Evolutionary conservation across 2,329 filamentous ascomycete species (phyloP), one percentile per base, ranked within the genome.

Genomic region (Shiraia sp.): DNA sequence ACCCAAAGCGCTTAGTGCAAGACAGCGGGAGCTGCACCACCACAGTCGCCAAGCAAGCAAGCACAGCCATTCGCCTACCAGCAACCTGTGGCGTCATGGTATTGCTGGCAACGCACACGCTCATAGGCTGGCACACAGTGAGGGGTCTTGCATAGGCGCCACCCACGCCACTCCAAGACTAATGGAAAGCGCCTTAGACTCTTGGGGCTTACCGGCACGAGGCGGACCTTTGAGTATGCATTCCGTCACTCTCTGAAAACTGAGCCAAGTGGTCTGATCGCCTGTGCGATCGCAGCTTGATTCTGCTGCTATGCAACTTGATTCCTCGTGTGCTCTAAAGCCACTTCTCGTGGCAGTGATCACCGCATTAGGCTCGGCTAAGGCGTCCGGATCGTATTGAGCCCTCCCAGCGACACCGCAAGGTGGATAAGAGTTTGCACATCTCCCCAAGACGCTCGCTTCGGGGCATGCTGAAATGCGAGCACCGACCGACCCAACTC

Each of bases 131-230:
- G 42, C 40, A 53, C 39, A 22, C 34, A 38, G 45, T 49, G 49
- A 54, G 51, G 52, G 51, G 46, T 49, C 46, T 46, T 49, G 48
- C 40, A 44, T 36, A 43, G 47, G 53, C 58, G 60, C 63, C 63
- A 63, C 58, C 58, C 56, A 60, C 58, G 57, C 57, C 61, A 63
- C 57, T 57, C 50, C 53, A 58, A 57, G 50, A 49, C 47, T 40
- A 49, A 39, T 43, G 13, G 23, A 36, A 30, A 33, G 37, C 48
- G 45, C 55, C 44, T 51, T 56, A 12, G 43, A 50, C 47, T 44
- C 45, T 49, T 55, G 48, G 40, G 42, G 35, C 32, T 44, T 40
- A 46, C 46, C 37, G 45, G 42, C 42, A 43, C 51, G 45, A 47
- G 47, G 50, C 47, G 49, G 52, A 58, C 49, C 48, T 38, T 51